phyloP scores from a whole-genome alignment of 1,139 yeast species.

The Casaregolazyma suthepensis region DNA sequence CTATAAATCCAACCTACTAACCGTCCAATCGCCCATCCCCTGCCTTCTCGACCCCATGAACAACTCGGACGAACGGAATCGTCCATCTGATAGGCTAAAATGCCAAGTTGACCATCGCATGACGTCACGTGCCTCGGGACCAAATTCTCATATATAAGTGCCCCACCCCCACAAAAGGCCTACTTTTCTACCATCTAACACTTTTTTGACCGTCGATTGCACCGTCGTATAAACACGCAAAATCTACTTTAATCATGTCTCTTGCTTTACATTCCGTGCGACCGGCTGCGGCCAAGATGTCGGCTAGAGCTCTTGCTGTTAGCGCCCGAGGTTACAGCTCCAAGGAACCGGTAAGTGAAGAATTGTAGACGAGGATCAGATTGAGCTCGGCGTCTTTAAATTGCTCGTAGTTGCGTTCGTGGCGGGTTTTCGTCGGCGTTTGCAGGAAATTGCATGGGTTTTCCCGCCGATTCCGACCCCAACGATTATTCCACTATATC shows the following conservation, averaged over 20 bases:
- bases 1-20: too few relatives aligned
- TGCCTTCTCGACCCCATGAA: not conserved
- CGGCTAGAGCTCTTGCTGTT: conserved; percentile 20
- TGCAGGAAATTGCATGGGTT: not conserved
- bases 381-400: too few relatives aligned
- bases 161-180: not conserved
- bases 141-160: not conserved
- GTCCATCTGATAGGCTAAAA: not conserved
- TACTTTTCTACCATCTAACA: not conserved
- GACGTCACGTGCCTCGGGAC: not conserved
- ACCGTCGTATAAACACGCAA: not conserved
- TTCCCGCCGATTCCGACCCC: not conserved
- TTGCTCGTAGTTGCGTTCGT: not conserved
- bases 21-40: not conserved
- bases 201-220: not conserved
- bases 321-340: conserved; percentile 30
- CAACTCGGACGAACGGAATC: not conserved
- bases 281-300: conserved; percentile 21
- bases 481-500: not conserved
- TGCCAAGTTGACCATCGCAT: not conserved
- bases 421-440: not conserved
- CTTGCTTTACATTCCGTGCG: conserved; percentile 18
- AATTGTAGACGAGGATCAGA: too few relatives aligned
- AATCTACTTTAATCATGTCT: not conserved
- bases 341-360: conserved; percentile 27